phyloP scores from a whole-genome alignment of 225 moss, liverwort and hornwort genomes.

The Sphagnum tenellum region DNA sequence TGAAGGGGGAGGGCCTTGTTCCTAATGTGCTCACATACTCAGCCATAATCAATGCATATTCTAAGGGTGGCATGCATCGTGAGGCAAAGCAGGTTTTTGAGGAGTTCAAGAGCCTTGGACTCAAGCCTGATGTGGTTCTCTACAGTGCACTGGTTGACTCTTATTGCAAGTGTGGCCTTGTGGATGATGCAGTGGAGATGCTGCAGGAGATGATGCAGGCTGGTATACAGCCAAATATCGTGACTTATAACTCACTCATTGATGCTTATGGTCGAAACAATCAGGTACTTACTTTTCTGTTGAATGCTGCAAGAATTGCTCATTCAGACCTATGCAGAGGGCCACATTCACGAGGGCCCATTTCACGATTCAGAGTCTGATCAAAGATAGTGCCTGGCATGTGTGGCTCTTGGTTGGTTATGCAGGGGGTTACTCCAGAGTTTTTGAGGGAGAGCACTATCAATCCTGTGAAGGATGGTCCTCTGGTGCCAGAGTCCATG shows the following conservation, averaged over 20 bases:
- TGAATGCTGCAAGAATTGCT: neutral
- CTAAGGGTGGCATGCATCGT: slow-evolving; percentile 72
- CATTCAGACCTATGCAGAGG: neutral
- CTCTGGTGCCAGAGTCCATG: slow-evolving; percentile 12
- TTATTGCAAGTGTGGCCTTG: slow-evolving; percentile 81
- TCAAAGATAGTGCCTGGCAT: neutral
- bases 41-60: slow-evolving; percentile 82
- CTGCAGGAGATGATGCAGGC: slow-evolving; percentile 92
- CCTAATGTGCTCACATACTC: slow-evolving; percentile 42
- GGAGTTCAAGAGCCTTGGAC: slow-evolving; percentile 76
- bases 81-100: slow-evolving; percentile 70
- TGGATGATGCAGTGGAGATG: slow-evolving; percentile 77
- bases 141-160: slow-evolving; percentile 90
- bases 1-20: slow-evolving; percentile 20
- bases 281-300: slow-evolving; percentile 36
- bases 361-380: too few species aligned
- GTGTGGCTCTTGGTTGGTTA: neutral
- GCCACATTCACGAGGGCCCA: neutral
- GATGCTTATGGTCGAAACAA: slow-evolving; percentile 81
- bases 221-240: slow-evolving; percentile 93
- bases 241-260: slow-evolving; percentile 94
- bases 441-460: slow-evolving; percentile 25
- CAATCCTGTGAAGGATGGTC: slow-evolving; percentile 8
- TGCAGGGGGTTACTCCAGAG: slow-evolving; percentile 36
- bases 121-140: slow-evolving; percentile 91